phyloP scores from a whole-genome alignment of 2,329 filamentous ascomycete species.

The Penicillium hordei region DNA sequence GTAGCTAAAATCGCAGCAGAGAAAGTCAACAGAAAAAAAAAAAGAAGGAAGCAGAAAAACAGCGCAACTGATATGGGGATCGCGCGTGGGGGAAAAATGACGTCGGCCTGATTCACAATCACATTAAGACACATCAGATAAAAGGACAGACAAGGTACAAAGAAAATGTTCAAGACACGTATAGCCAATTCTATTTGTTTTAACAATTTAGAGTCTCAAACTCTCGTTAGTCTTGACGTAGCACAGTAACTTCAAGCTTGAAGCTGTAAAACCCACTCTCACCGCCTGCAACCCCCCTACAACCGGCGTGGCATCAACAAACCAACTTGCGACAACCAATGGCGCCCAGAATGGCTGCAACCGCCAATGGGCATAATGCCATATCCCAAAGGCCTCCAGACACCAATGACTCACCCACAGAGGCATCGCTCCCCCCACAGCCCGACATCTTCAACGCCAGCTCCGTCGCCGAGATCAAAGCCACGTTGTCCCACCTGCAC shows the following conservation, averaged over 20 bases:
- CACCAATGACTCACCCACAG: constrained; percentile 6
- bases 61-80: constrained; percentile 2
- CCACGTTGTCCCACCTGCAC: constrained; percentile 72
- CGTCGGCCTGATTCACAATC: constrained; percentile 11
- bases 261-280: constrained; percentile 7
- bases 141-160: background rate
- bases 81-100: constrained; percentile 14
- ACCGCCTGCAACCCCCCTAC: constrained; percentile 15
- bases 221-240: background rate
- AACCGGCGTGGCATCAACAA: constrained; percentile 20
- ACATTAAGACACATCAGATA: background rate
- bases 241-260: background rate
- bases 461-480: constrained; percentile 75
- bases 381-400: constrained; percentile 5
- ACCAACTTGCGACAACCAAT: constrained; percentile 1
- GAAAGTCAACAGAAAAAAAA: background rate
- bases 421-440: constrained; percentile 11
- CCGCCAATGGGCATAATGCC: constrained; percentile 29
- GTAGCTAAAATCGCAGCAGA: background rate
- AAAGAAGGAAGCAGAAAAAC: background rate
- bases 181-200: background rate
- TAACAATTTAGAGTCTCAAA: background rate
- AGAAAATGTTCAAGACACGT: background rate
- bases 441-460: constrained; percentile 65
- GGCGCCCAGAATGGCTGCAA: constrained; percentile 17